Conservation (phyloP, 257 asterid species). For the Jacaranda mimosifolia region DNA sequence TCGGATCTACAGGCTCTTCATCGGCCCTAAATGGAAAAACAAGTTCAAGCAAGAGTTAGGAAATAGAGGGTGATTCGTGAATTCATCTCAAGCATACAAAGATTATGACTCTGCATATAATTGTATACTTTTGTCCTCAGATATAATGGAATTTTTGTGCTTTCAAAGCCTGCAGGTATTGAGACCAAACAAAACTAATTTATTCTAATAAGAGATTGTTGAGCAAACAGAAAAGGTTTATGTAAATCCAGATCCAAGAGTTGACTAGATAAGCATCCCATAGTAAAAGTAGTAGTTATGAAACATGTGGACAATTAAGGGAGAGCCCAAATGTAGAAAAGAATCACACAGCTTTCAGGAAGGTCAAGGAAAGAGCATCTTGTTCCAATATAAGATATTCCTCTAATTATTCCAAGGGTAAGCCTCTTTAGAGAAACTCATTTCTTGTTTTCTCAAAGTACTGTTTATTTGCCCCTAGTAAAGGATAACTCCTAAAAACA, state of each 20-base stretch:
- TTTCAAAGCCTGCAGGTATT: not conserved
- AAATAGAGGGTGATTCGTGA: slow-evolving; percentile 6
- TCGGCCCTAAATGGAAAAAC: slow-evolving; percentile 63
- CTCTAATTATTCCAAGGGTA: not conserved
- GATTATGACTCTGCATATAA: not conserved
- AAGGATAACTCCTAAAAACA: not conserved
- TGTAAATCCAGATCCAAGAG: not conserved
- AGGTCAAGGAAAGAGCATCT: not conserved
- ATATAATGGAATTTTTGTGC: not conserved
- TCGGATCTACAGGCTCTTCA: slow-evolving; percentile 86
- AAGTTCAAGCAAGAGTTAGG: not conserved
- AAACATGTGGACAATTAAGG: slow-evolving; percentile 10
- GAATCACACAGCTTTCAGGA: not conserved
- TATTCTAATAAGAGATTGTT: not conserved
- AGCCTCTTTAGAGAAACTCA: not conserved
- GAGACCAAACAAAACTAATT: not conserved
- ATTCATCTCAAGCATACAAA: slow-evolving; percentile 8
- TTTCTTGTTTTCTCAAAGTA: not conserved
- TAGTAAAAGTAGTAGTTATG: not conserved
- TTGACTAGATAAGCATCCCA: not conserved
- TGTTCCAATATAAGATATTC: not conserved
- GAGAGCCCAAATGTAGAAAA: not conserved
- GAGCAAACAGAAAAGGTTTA: not conserved
- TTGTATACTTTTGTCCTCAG: not conserved
- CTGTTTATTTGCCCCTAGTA: not conserved